Evolutionary conservation across 2,329 filamentous ascomycete species (phyloP), one percentile per base, ranked within the genome.

Genomic region (Anthostomella pinea): DNA sequence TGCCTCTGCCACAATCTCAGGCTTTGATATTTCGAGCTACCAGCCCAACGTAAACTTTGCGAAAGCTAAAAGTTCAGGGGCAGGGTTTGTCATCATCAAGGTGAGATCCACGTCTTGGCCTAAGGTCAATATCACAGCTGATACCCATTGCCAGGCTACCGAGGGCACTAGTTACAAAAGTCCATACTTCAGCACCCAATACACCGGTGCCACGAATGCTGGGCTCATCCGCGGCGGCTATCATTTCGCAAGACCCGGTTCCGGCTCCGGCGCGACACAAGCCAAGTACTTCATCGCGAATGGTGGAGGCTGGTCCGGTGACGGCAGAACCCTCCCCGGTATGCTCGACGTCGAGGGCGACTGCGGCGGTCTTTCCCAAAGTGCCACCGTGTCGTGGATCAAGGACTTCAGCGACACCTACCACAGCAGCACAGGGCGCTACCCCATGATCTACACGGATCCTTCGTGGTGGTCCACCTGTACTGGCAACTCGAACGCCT

Each of bases 161-260:
- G 71, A 76, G 48, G 69, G 72, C n/a, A 71, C 68, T 10, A 61
- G 50, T 16, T 73, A 66, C 52, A 64, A 49, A 21, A 66, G 70
- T 45, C 51, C 62, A n/a, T 46, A 34, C 16, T 78, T 78, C 60
- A 66, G 60, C 41, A 53, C 46, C 19, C 72, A 78, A 49, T 76
- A 75, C 54, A 58, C 43, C 3, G 65, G 65, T 17, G 72, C 73
- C 21, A 75, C 72, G 28, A 60, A 60, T 7, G 72, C 72, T 3
- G 68, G 67, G 16, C 58, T 79, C 40, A 70, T 78, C 53, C 71
- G 73, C 15, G 74, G 74, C 31, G 73, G 66, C 22, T 77, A 78
- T 51, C 75, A 79, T 63, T 77, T 75, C 45, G 74, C 75, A 5
- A 66, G 65, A 22, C 73, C 71, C 0, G 63, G 56, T 30, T 50